Percentiles rank a stretch among this genome's conserved stretches.
Evolutionary conservation across 1,284 basidiomycete genomes (phyloP).

Genomic region (Ganoderma boninense): DNA sequence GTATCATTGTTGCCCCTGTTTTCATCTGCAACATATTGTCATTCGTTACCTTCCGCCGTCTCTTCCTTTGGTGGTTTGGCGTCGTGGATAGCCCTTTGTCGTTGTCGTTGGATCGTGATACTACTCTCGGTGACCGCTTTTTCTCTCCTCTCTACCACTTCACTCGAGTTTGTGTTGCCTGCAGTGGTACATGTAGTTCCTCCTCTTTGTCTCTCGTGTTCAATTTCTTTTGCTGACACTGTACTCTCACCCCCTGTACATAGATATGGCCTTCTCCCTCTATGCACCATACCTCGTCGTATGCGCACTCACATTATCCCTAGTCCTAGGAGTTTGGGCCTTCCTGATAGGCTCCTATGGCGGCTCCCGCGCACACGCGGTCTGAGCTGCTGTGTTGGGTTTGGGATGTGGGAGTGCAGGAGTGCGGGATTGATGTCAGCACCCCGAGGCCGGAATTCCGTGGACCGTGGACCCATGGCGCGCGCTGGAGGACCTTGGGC

Average conservation of each 20-base stretch:
- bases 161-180: slow-evolving; percentile 15
- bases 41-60: slow-evolving; percentile 15
- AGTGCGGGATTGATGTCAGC: neutral
- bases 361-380: slow-evolving; percentile 10
- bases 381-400: slow-evolving; percentile 24
- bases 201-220: slow-evolving; percentile 5
- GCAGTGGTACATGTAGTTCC: slow-evolving; percentile 13
- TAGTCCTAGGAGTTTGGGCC: slow-evolving; percentile 14
- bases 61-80: slow-evolving; percentile 20
- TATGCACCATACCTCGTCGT: slow-evolving; percentile 25
- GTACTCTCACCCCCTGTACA: slow-evolving; percentile 30
- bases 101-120: slow-evolving; percentile 27
- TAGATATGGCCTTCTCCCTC: slow-evolving; percentile 21
- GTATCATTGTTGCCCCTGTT: slow-evolving; percentile 32
- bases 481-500: slow-evolving; percentile 5
- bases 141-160: slow-evolving; percentile 19
- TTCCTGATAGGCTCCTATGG: slow-evolving; percentile 18
- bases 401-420: slow-evolving; percentile 7
- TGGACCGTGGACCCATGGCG: slow-evolving; percentile 10
- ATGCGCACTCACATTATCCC: slow-evolving; percentile 19
- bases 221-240: slow-evolving; percentile 21
- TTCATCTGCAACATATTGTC: slow-evolving; percentile 22
- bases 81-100: slow-evolving; percentile 32
- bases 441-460: slow-evolving; percentile 9
- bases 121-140: slow-evolving; percentile 25